Conservation (phyloP, 2,329 filamentous ascomycete species). For the Pyrenochaeta sp. region DNA sequence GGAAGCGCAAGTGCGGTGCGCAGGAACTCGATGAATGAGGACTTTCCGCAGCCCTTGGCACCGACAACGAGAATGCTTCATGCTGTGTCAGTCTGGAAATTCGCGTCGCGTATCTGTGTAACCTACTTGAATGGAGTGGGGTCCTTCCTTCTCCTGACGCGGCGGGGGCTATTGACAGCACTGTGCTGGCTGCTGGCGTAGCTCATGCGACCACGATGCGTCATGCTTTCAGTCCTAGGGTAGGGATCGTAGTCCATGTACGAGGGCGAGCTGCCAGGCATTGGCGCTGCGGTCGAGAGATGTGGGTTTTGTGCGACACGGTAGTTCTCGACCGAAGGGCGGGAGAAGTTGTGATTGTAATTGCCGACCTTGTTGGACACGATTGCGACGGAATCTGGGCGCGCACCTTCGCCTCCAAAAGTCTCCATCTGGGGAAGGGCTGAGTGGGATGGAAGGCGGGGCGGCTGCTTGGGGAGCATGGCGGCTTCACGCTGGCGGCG, state of each 20-base stretch:
- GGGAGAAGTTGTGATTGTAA: constrained; percentile 44
- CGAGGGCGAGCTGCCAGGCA: constrained; percentile 53
- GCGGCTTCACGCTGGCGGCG: constrained; percentile 64
- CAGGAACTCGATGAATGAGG: constrained; percentile 95
- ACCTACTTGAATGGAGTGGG: constrained; percentile 98
- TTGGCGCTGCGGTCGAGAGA: constrained; percentile 55
- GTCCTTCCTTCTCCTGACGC: constrained; percentile 93
- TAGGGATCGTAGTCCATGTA: constrained; percentile 76
- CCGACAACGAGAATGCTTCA: constrained; percentile 87
- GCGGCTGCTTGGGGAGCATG: constrained; percentile 65
- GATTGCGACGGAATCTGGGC: constrained; percentile 69
- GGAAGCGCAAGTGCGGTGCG: constrained; percentile 84
- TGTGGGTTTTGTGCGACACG: constrained; percentile 45
- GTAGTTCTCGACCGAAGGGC: constrained; percentile 45
- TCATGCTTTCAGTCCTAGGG: constrained; percentile 90
- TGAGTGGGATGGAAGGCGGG: constrained; percentile 61
- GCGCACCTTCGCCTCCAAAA: constrained; percentile 68
- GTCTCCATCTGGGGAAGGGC: constrained; percentile 60
- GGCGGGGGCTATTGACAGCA: constrained; percentile 89
- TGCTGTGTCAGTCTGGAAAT: constrained; percentile 18
- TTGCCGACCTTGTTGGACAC: constrained; percentile 64
- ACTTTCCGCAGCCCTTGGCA: constrained; percentile 87
- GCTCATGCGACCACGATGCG: constrained; percentile 92
- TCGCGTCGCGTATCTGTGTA: neutral
- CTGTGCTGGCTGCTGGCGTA: constrained; percentile 92